Evolutionary conservation across 257 asterid species (phyloP).

Genomic region (Nicotiana obtusifolia): DNA sequence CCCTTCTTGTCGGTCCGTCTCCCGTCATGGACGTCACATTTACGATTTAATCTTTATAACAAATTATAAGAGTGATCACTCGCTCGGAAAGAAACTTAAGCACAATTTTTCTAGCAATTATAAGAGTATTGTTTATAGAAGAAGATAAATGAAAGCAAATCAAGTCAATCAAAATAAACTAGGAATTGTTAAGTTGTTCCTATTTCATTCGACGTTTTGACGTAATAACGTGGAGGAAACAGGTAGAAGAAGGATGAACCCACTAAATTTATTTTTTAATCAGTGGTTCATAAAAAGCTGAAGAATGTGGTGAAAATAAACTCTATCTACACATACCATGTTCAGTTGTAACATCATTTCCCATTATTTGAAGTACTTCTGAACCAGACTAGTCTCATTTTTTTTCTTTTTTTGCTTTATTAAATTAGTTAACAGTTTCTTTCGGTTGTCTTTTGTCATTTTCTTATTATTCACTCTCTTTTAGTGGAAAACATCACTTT

Average conservation of each 20-base stretch:
- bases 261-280: neutral
- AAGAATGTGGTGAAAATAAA: neutral
- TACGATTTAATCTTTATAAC: no score
- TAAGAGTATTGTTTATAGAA: no score
- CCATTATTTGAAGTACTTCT: neutral
- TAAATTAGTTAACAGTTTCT: neutral
- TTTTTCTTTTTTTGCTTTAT: neutral
- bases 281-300: neutral
- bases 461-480: neutral
- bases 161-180: no score
- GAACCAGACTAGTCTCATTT: neutral
- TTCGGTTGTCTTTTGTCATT: neutral
- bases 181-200: neutral
- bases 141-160: no score
- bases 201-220: neutral
- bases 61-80: no score
- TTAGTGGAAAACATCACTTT: neutral
- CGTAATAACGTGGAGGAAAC: neutral
- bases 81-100: no score
- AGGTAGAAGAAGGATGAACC: neutral
- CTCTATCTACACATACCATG: neutral
- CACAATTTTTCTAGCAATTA: no score
- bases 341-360: neutral
- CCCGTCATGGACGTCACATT: no score
- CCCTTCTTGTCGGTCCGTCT: no score